Evolutionary conservation across 768 basidiomycete genomes (phyloP), one percentile per base, ranked within the genome.

Genomic region (Phlegmacium glaucopus): DNA sequence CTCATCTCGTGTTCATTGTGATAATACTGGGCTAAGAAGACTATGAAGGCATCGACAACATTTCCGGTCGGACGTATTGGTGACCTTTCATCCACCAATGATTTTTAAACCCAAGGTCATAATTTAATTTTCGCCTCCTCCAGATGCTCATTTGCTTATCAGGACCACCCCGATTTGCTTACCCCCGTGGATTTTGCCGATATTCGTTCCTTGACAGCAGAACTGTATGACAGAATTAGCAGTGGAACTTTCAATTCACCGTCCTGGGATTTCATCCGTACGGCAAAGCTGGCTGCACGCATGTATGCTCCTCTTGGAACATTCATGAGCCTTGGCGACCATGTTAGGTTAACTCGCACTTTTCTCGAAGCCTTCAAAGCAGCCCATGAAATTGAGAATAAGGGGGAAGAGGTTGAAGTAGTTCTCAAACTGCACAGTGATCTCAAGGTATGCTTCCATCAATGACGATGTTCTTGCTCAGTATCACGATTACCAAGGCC

Each of bases 261-360:
- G 18, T 86, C 86, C 5, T 94, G 92, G 90, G 77, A 82, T 52
- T 69, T 85, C 28, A 73, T 91, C 34, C 79, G 90, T 38, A 78
- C 77, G 16, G 83, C 86, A 17, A 90, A 90, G 61, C 74, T 87
- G 38, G 87, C 90, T 4, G 75, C 87, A 13, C 70, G 87, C 22
- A 82, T 94, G 39, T 94, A 94, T 56, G 89, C 82, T 5, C 92
- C 92, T 2, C 69, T 94, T n/a, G 92, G 92, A 35, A 94, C 92
- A 11, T 72, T 68, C 10, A 90, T 94, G 87, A 80, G 76, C 45
- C 72, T 94, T 12, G 91, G 93, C 9, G 87, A 94, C 61, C 81
- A 90, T 60, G 85, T 94, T 22, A 79, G 90, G 16, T 74, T 90
- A 7, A 83, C 78, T 34, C 76, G 84, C 58, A 72, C 77, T 36